Evolutionary conservation across 2,329 filamentous ascomycete genomes (phyloP).

Genomic region (Botrytis tulipae): DNA sequence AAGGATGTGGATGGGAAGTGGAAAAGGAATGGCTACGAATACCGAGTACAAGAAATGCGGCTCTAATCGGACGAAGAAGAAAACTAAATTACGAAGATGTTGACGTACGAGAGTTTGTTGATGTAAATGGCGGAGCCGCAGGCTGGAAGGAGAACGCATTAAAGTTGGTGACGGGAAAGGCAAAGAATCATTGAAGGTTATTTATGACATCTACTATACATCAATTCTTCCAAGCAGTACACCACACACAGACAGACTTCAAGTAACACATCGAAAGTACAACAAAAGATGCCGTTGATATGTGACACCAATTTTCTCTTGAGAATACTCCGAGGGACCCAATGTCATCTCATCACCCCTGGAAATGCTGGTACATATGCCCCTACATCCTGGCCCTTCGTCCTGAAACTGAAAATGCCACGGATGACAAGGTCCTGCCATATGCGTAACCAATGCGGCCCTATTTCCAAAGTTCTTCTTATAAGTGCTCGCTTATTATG

Average conservation of each 20-base stretch:
- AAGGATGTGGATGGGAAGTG: slow-evolving; percentile 69
- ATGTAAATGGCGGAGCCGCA: slow-evolving; percentile 53
- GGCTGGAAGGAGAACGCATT: slow-evolving; percentile 60
- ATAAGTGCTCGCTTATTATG: background rate
- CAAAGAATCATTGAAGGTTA: slow-evolving; percentile 17
- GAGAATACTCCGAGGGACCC: background rate
- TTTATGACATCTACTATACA: background rate
- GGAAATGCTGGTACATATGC: background rate
- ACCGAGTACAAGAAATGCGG: slow-evolving; percentile 85
- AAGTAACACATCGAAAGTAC: background rate
- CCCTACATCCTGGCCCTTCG: background rate
- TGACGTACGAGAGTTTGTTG: slow-evolving; percentile 47
- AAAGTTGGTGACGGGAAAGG: slow-evolving; percentile 56
- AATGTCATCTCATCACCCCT: background rate
- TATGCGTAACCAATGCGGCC: background rate
- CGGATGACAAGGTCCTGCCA: background rate
- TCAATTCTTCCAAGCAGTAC: background rate
- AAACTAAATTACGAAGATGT: slow-evolving; percentile 35
- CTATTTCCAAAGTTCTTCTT: too few species aligned
- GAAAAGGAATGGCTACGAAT: slow-evolving; percentile 88
- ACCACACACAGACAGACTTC: background rate
- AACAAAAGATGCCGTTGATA: background rate
- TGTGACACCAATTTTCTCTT: background rate
- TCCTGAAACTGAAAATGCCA: background rate
- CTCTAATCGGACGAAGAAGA: slow-evolving; percentile 65